phyloP scores from a whole-genome alignment of 495 filamentous ascomycete species.

The Talaromyces ruber region DNA sequence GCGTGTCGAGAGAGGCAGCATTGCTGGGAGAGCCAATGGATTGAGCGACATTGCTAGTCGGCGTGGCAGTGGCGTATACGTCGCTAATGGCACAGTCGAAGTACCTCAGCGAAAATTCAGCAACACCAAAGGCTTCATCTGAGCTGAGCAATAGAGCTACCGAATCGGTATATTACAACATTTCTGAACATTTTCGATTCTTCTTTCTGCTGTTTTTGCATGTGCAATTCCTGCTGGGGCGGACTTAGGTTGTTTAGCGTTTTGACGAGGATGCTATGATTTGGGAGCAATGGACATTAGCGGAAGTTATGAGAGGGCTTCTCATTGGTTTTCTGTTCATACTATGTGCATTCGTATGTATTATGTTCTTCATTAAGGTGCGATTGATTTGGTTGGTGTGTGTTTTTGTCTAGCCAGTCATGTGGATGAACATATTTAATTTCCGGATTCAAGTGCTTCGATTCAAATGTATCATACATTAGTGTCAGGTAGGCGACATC shows the following conservation, averaged over 20 bases:
- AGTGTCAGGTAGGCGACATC: too few species aligned
- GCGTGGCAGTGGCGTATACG: constrained; percentile 28
- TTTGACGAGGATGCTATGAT: background rate
- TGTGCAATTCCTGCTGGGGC: background rate
- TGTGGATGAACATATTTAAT: background rate
- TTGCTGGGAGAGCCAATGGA: constrained; percentile 22
- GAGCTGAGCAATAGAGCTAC: constrained; percentile 15
- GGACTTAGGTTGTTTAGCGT: background rate
- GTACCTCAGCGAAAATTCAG: constrained; percentile 36
- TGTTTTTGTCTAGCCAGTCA: background rate
- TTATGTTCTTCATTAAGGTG: background rate
- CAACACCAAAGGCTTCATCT: constrained; percentile 43
- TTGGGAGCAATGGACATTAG: background rate
- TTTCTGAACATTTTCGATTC: constrained; percentile 10
- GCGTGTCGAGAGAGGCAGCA: constrained; percentile 50
- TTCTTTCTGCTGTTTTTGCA: background rate
- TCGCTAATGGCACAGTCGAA: constrained; percentile 20
- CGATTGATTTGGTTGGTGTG: background rate
- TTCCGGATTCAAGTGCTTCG: background rate
- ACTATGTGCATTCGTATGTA: background rate
- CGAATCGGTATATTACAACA: background rate
- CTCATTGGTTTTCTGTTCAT: background rate
- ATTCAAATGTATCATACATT: too few species aligned
- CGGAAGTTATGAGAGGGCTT: background rate
- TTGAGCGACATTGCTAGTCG: constrained; percentile 35